Base-by-base conservation (phyloP, 164 flowering plant genomes). In the Brasenia schreberi region DNA sequence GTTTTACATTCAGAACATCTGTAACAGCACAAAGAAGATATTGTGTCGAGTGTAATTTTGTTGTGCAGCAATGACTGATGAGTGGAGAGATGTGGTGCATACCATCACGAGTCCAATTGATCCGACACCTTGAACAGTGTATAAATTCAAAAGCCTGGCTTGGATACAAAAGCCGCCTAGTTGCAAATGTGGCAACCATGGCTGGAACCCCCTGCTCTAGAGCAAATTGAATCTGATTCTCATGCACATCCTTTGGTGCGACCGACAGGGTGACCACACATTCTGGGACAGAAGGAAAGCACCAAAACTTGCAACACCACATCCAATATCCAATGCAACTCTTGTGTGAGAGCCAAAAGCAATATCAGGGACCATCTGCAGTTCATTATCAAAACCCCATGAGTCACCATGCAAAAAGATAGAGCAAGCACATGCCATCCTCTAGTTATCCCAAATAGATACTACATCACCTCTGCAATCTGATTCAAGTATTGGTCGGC, bases 401-500 rank as follows among this genome's bases (percentile, higher is more conserved):
- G 53, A 45, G 14, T 7, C 53, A 45, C 53, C 2, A 45, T 45
- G 14, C 7, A 5, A 45, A 45, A 1, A 45, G 53, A 45, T 45
- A 7, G 53, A 23, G 27, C 27, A 23, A 23, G 0, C 0, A 23
- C 27, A 23, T 23, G 27, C 27, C 27, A 23, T 45, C 53, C 7
- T 45, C 53, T 45, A 45, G 7, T 7, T 12, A 12, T 12, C 5
- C 53, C 53, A 45, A 45, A 45, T 12, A 45, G 14, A 45, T 45
- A 0, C 14, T 7, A 44, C 52, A 6, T 44, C 52, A 93, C 98
- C 97, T 86, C 64, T n/a, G 89, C 78, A 59, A 93, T 88, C 79
- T 93, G 97, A 82, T 88, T 80, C 78, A 95, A 69, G 76, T 95
- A 95, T 62, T 87, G 78, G 73, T 92, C 81, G n/a, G 97, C 99